Evolutionary conservation across 306 rosid genomes (phyloP).

Genomic region (Vigna nakashimae): DNA sequence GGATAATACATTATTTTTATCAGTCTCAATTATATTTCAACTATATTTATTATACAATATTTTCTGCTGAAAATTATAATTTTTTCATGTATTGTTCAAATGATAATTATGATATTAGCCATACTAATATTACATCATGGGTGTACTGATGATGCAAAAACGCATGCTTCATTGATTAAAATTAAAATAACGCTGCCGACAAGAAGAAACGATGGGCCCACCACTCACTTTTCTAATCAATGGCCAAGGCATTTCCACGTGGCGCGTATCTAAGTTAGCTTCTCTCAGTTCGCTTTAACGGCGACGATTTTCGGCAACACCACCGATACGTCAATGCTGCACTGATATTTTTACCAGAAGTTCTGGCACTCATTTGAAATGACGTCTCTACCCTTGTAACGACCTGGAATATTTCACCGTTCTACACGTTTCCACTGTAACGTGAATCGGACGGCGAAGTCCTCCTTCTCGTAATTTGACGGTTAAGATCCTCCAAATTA

Average conservation of each 20-base stretch:
- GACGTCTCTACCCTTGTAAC: conserved; percentile 14
- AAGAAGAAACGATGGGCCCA: conserved; percentile 12
- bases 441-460: conserved; percentile 8
- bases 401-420: neutral
- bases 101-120: neutral
- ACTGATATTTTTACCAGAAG: neutral
- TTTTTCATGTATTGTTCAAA: neutral
- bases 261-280: neutral
- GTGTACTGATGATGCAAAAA: neutral
- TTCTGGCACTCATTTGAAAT: neutral
- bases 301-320: conserved; percentile 64
- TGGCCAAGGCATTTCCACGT: conserved; percentile 25
- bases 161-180: neutral
- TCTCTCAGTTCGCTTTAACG: conserved; percentile 52
- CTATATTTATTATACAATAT: too few species aligned
- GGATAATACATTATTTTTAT: too few species aligned
- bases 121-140: neutral
- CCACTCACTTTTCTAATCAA: conserved; percentile 20
- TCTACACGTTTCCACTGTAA: neutral
- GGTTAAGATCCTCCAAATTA: neutral
- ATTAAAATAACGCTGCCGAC: conserved; percentile 43
- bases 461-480: neutral
- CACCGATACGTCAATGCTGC: conserved; percentile 2
- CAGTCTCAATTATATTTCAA: too few species aligned
- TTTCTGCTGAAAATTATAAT: neutral